A percentile compares a stretch with the other conserved stretches of the same genome.
phyloP scores from a whole-genome alignment of 2,329 filamentous ascomycete species.

The Fusarium longipes region DNA sequence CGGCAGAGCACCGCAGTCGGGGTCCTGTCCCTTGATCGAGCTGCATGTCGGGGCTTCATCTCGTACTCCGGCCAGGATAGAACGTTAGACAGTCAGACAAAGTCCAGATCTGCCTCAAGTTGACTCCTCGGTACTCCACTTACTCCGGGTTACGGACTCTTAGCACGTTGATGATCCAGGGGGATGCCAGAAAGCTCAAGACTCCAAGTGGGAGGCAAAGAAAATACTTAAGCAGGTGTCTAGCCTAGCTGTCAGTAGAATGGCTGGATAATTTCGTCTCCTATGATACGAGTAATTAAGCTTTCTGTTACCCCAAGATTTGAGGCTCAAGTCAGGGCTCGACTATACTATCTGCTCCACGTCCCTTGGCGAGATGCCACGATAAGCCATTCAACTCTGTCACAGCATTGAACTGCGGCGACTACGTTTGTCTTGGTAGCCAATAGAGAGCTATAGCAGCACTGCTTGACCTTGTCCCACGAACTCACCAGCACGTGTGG shows the following conservation, averaged over 20 bases:
- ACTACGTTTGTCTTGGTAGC: not conserved
- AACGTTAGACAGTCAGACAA: constrained; percentile 22
- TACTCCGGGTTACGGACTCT: constrained; percentile 27
- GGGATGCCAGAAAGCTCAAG: not conserved
- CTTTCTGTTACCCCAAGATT: not conserved
- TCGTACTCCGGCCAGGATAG: constrained; percentile 10
- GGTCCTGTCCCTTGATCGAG: constrained; percentile 7
- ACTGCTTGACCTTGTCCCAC: not conserved
- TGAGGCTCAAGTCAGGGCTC: constrained; percentile 21
- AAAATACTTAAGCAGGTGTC: not conserved
- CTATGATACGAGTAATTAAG: not conserved
- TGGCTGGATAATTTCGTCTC: not conserved
- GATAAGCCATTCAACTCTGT: not conserved
- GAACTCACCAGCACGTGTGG: not conserved
- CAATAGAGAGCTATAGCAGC: constrained; percentile 2
- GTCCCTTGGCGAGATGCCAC: constrained; percentile 3
- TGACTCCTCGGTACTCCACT: constrained; percentile 26
- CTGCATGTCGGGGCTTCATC: constrained; percentile 23
- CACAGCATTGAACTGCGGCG: not conserved
- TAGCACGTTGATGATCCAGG: not conserved
- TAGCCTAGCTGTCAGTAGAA: not conserved
- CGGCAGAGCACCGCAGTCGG: constrained; percentile 13
- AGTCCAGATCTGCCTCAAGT: constrained; percentile 12
- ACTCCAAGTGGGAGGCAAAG: not conserved
- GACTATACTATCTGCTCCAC: constrained; percentile 5